phyloP scores from a whole-genome alignment of 805 yeast species.

The Ogataea sp. region DNA sequence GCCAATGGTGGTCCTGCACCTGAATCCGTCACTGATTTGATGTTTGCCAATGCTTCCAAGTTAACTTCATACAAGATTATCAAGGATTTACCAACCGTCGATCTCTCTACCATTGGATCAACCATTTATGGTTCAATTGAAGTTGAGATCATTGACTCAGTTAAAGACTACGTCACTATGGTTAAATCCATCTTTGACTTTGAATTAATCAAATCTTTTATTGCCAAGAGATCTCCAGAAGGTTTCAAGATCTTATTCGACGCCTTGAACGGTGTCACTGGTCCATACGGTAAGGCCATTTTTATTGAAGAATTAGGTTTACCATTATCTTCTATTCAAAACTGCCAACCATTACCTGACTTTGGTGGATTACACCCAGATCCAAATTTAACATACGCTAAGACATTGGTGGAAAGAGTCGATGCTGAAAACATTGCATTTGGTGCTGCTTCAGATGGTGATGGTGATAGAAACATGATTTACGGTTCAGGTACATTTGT shows the following conservation, averaged over 20 bases:
- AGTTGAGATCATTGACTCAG: conserved; percentile 79
- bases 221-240: conserved; percentile 39
- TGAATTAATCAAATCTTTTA: conserved; percentile 64
- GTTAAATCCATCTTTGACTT: conserved; percentile 85
- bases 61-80: conserved; percentile 55
- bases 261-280: conserved; percentile 91
- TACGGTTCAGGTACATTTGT: conserved; percentile 93
- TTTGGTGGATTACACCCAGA: conserved; percentile 98
- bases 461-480: conserved; percentile 98
- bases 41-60: conserved; percentile 58
- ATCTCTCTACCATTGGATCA: conserved; percentile 50
- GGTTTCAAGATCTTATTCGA: conserved; percentile 77
- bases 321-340: conserved; percentile 64
- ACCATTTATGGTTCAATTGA: conserved; percentile 47
- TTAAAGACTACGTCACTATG: conserved; percentile 68
- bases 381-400: conserved; percentile 93
- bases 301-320: conserved; percentile 82
- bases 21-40: conserved; percentile 83
- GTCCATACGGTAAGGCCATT: conserved; percentile 85
- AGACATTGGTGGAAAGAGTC: conserved; percentile 77
- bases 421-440: conserved; percentile 75
- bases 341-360: conserved; percentile 73
- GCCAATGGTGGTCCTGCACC: conserved; percentile 99
- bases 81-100: conserved; percentile 53
- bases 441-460: conserved; percentile 99